Percentiles rank a stretch among this genome's conserved stretches.
Evolutionary conservation across 2,329 filamentous ascomycete genomes (phyloP).

Genomic region (Rhytidhysteron rufulum): DNA sequence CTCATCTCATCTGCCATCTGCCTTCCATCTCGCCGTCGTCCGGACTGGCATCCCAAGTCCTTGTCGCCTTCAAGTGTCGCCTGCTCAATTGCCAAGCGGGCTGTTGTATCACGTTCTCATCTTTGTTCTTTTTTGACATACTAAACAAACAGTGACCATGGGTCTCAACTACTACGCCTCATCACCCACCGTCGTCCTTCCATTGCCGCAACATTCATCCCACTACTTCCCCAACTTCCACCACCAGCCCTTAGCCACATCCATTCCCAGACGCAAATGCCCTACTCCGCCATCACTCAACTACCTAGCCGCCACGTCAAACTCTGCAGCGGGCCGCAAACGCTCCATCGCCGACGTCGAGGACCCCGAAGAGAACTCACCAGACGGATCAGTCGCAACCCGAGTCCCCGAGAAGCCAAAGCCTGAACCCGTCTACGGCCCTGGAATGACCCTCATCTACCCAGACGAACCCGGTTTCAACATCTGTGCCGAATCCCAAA

Average conservation of each 20-base stretch:
- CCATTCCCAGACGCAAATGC: slow-evolving; percentile 32
- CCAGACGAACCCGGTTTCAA: slow-evolving; percentile 56
- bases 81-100: slow-evolving; percentile 24
- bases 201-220: slow-evolving; percentile 37
- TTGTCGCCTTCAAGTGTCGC: slow-evolving; percentile 21
- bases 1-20: no score
- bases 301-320: slow-evolving; percentile 39
- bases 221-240: slow-evolving; percentile 25
- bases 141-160: slow-evolving; percentile 41
- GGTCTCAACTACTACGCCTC: slow-evolving; percentile 45
- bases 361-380: slow-evolving; percentile 58
- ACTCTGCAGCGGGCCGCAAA: slow-evolving; percentile 61
- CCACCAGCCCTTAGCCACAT: slow-evolving; percentile 30
- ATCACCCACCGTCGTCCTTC: slow-evolving; percentile 45
- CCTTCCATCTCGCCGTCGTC: slow-evolving; percentile 23
- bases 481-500: slow-evolving; percentile 62
- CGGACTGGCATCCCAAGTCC: slow-evolving; percentile 10
- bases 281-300: slow-evolving; percentile 41
- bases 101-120: slow-evolving; percentile 29
- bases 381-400: slow-evolving; percentile 47
- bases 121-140: slow-evolving; percentile 26
- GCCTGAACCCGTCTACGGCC: slow-evolving; percentile 65
- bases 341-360: slow-evolving; percentile 75
- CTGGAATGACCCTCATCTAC: slow-evolving; percentile 71
- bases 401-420: slow-evolving; percentile 53